Base-by-base conservation (phyloP, 371 early-diverging fungal genomes). In the Coemansia sp. region DNA sequence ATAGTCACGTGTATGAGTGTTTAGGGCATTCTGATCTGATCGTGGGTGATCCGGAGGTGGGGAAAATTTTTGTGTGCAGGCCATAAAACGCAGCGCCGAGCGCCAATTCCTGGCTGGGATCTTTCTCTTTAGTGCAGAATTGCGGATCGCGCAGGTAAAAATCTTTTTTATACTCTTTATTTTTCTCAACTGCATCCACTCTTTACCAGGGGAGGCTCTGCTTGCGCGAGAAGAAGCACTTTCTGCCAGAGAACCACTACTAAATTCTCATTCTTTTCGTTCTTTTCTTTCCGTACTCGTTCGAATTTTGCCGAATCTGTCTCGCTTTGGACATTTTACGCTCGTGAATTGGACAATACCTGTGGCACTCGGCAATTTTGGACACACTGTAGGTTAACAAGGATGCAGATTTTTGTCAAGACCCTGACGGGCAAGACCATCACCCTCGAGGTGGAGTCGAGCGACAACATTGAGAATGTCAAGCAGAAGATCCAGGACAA, bases 401-500 rank as follows among this genome's bases (percentile, higher is more conserved):
- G n/a, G 90, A 78, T 77, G 79, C 79, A 79, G 71, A 78, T 79
- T 57, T 79, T 79, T 49, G 79, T 79, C 36, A 79, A 93, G 85
- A 92, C 89, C 47, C 60, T 60, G 16, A 53, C 54, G 35, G 54
- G 84, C 71, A 95, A 96, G 86, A 96, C 97, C 70, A 98, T 96
- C 75, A 96, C 98, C 62, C 87, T 99, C 41, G 98, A 99, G 84
- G 98, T 99, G 45, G 97, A 95, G 83, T 86, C 91, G n/a, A 86
- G 88, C 16, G 98, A 98, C 77, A 91, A 93, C 76, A 96, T 97
- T 79, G 91, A 95, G 47, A 92, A 94, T 66, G 97, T 98, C 76
- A 98, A 98, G 87, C 76, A 79, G 66, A 98, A 96, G 88, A 98
- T 99, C 65, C 98, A 99, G 83, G 97, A 98, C 85, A 97, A 98